Evolutionary conservation across 805 yeast species (phyloP), one percentile per base, ranked within the genome.

Genomic region (Pichia membranifaciens): DNA sequence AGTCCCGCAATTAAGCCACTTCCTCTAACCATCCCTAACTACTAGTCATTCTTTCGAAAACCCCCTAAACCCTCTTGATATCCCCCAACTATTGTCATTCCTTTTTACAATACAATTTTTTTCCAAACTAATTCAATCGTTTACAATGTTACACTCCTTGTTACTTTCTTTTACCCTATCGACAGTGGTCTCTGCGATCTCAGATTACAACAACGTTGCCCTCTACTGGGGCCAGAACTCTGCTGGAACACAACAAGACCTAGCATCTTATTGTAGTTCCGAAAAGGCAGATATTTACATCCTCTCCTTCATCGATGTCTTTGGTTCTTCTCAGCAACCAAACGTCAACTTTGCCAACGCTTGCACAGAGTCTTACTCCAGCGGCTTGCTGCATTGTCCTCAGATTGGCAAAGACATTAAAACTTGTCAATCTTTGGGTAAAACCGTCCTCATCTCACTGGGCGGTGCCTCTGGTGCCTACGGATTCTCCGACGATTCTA

Each of bases 171-270:
- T 47, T 13, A 7, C 49, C 12, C 38, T 51, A 21, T 34, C 54
- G 20, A 32, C 51, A 17, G 16, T 45, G 10, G 51, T 43, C 7
- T 39, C 46, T 21, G 56, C 56, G 20, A 21, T 49, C 17, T 41
- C 52, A 4, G 29, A 22, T 2, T 37, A 50, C 13, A 38, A 45
- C 33, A 84, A 86, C 54, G 78, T 87, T 34, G 96, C 84, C 20
- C 72, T 85, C 7, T 88, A 88, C 67, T 88, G 96, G 96, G 96
- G 96, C 45, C 96, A 88, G 66, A 77, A 78, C 57, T 79, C 91
- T 15, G 81, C 76, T n/a, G 87, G 87, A 7, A 70, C 50, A 32
- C 81, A 78, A 55, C 59, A 69, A 32, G 58, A 65, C 4, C 65
- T 79, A 5, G 65, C 73, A 2, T 65, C 71, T 41, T 87, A 87